Evolutionary conservation across 2,329 filamentous ascomycete genomes (phyloP), one percentile per base, ranked within the genome.

Genomic region (Metarhizium robertsii): DNA sequence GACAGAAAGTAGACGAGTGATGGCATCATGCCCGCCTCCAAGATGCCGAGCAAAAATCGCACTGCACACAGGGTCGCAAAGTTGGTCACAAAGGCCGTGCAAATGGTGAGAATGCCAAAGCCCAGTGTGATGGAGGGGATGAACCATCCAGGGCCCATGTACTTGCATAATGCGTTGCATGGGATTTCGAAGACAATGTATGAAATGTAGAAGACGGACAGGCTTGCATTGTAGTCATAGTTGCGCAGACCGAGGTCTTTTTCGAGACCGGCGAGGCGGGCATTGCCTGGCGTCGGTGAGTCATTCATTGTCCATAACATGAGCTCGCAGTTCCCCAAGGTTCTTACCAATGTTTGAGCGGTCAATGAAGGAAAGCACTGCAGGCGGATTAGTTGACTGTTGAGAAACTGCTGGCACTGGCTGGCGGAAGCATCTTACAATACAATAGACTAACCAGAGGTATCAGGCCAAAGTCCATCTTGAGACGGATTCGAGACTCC

Each of bases 111-210:
- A 38, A 83, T 72, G 1, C 82, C 83, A 58, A 86, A 87, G 3
- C 73, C 74, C 0, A 86, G 69, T 0, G 80, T 79, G 11, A 76
- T 79, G 1, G 68, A 64, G 0, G 84, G 84, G 16, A 87, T 77
- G 62, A 82, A 87, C 80, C 80, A 85, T 13, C 82, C 83, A 0
- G 84, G 85, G 0, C 84, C 83, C 6, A 87, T 70, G 68, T 73
- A 80, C 64, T 87, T 87, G 71, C 83, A 86, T 11, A 72, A 66
- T 57, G 85, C 77, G 57, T 81, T 87, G 40, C 73, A 75, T 0
- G 85, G 84, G 20, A 87, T 84, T 62, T 86, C 79, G 58, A 84
- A 84, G 32, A 86, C 30, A 56, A 87, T 85, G 65, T 86, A 87
- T 2, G 77, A 78, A 61, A 87, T 74, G 64, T 84, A 87, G 65